A percentile compares a stretch with the other conserved stretches of the same genome.
Evolutionary conservation across 2,329 filamentous ascomycete species (phyloP).

Genomic region (Colletotrichum spaethianum): DNA sequence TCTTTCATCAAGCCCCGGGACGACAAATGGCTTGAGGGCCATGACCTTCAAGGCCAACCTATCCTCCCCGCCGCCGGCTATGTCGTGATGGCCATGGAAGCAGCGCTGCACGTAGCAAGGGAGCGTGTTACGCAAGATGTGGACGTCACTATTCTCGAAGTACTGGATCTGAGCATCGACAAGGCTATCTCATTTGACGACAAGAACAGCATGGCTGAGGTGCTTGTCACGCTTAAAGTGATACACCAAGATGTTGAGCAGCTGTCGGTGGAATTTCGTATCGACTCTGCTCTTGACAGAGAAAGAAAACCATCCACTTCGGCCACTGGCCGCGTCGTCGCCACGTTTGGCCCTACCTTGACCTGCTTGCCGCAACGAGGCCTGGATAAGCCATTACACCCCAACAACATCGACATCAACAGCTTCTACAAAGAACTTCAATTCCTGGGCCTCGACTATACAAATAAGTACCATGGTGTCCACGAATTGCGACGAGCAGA

Average conservation of each 20-base stretch:
- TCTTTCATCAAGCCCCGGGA: slow-evolving; percentile 39
- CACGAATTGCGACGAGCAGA: slow-evolving; percentile 1
- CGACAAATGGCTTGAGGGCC: slow-evolving; percentile 53
- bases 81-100: slow-evolving; percentile 54
- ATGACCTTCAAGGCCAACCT: slow-evolving; percentile 52
- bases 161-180: slow-evolving; percentile 5
- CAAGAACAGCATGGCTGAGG: slow-evolving; percentile 3
- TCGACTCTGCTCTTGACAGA: not conserved
- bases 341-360: not conserved
- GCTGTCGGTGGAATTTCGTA: not conserved
- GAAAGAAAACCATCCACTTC: not conserved
- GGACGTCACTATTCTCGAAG: slow-evolving; percentile 1
- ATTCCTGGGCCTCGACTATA: slow-evolving; percentile 5
- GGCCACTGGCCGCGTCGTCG: not conserved
- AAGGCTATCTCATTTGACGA: slow-evolving; percentile 11
- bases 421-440: slow-evolving; percentile 26
- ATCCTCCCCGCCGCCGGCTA: slow-evolving; percentile 62
- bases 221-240: slow-evolving; percentile 9
- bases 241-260: not conserved
- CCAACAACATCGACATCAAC: slow-evolving; percentile 9
- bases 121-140: slow-evolving; percentile 48
- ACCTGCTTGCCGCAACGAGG: not conserved
- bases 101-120: slow-evolving; percentile 40
- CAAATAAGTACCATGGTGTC: slow-evolving; percentile 7
- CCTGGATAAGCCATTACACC: not conserved